phyloP scores from a whole-genome alignment of 331 rosid genomes.

The Malus hybrid region DNA sequence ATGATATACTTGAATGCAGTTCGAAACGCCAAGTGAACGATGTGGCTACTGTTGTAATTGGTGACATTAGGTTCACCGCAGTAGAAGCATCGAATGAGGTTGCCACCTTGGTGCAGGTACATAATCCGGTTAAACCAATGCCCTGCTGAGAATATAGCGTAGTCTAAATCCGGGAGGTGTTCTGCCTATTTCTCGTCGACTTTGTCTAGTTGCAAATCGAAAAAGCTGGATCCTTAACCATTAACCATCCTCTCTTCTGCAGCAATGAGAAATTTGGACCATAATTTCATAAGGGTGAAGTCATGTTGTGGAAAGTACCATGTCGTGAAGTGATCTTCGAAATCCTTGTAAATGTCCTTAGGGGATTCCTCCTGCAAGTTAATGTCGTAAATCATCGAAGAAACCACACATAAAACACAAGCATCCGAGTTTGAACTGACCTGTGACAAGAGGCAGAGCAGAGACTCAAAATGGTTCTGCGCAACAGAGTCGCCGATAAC shows the following conservation, averaged over 20 bases:
- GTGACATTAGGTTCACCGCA: constrained; percentile 47
- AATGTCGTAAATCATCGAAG: not conserved
- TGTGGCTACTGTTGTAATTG: constrained; percentile 13
- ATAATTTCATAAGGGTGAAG: constrained; percentile 52
- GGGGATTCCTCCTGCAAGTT: constrained; percentile 61
- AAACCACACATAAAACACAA: not conserved
- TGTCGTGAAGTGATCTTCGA: constrained; percentile 53
- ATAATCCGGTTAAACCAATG: constrained; percentile 73
- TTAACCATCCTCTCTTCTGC: constrained; percentile 58
- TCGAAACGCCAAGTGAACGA: constrained; percentile 44
- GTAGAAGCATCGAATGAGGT: constrained; percentile 49
- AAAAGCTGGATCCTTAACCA: constrained; percentile 52
- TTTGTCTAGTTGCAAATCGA: constrained; percentile 58
- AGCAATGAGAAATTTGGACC: constrained; percentile 61
- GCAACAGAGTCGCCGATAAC: constrained; percentile 85
- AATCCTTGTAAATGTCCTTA: constrained; percentile 48
- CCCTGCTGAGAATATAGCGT: constrained; percentile 54
- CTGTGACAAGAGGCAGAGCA: constrained; percentile 77
- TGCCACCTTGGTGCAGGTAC: constrained; percentile 36
- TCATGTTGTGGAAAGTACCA: constrained; percentile 57
- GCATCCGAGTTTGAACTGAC: constrained; percentile 16
- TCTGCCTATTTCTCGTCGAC: constrained; percentile 45
- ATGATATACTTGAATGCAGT: constrained; percentile 37
- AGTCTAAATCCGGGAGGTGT: constrained; percentile 46
- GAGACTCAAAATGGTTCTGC: constrained; percentile 75